Conservation (phyloP, 2,329 filamentous ascomycete genomes). For the Colletotrichum sp. region DNA sequence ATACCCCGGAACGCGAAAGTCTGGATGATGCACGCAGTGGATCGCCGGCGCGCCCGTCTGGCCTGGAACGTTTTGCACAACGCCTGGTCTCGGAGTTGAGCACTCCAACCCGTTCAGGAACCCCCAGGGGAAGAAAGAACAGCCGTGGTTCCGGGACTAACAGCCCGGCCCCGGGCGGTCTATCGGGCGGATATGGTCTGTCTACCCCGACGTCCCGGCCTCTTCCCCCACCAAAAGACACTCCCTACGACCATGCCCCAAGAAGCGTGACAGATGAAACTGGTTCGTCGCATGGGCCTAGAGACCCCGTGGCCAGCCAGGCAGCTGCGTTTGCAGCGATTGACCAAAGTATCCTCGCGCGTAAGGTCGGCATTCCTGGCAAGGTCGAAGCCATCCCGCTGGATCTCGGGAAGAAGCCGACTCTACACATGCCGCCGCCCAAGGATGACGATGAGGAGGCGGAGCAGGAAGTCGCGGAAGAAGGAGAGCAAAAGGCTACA, state of each 20-base stretch:
- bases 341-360: slow-evolving; percentile 65
- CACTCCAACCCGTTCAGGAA: slow-evolving; percentile 55
- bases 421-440: slow-evolving; percentile 17
- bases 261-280: slow-evolving; percentile 30
- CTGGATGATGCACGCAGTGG: slow-evolving; percentile 48
- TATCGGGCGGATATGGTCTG: slow-evolving; percentile 30
- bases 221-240: slow-evolving; percentile 47
- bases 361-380: slow-evolving; percentile 55
- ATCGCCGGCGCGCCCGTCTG: slow-evolving; percentile 60
- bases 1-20: slow-evolving; percentile 46
- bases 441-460: slow-evolving; percentile 28
- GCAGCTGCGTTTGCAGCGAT: slow-evolving; percentile 66
- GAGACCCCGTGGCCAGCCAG: slow-evolving; percentile 50
- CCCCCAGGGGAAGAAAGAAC: slow-evolving; percentile 58
- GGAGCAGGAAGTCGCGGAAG: slow-evolving; percentile 28
- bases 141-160: slow-evolving; percentile 34
- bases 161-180: slow-evolving; percentile 32
- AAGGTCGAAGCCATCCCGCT: slow-evolving; percentile 54
- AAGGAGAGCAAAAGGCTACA: slow-evolving; percentile 20
- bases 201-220: slow-evolving; percentile 38
- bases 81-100: slow-evolving; percentile 65
- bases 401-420: slow-evolving; percentile 39
- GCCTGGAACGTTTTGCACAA: slow-evolving; percentile 66
- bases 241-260: slow-evolving; percentile 41
- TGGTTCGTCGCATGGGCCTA: slow-evolving; percentile 2